phyloP scores from a whole-genome alignment of 352 stramenopile genomes.

The Globisporangium polare region DNA sequence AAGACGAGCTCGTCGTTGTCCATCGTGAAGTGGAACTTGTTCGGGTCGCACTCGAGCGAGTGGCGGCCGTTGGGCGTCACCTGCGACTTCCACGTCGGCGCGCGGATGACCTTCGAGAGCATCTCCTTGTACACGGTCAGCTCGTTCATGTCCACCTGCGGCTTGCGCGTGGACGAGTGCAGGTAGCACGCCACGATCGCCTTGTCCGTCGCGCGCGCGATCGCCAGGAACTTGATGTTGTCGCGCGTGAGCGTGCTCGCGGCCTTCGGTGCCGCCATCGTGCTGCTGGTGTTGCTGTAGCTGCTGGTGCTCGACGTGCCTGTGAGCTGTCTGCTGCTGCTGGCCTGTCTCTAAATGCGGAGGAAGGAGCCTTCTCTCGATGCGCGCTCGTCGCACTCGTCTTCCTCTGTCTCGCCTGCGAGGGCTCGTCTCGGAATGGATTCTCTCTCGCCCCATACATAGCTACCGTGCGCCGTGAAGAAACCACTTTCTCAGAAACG shows the following conservation, averaged over 20 bases:
- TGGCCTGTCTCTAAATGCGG: slow-evolving; percentile 5
- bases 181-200: slow-evolving; percentile 75
- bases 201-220: slow-evolving; percentile 79
- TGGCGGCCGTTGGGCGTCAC: slow-evolving; percentile 83
- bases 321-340: not conserved
- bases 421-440: not conserved
- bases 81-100: slow-evolving; percentile 83
- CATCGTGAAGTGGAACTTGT: slow-evolving; percentile 90
- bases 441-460: not conserved
- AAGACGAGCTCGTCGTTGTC: slow-evolving; percentile 87
- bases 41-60: slow-evolving; percentile 82
- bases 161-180: slow-evolving; percentile 46
- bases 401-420: not conserved
- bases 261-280: slow-evolving; percentile 17
- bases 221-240: slow-evolving; percentile 84
- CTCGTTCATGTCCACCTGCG: slow-evolving; percentile 52
- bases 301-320: slow-evolving; percentile 3
- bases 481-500: not conserved
- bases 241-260: slow-evolving; percentile 54
- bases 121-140: slow-evolving; percentile 72
- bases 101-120: slow-evolving; percentile 76
- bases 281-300: slow-evolving; percentile 10
- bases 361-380: not conserved
- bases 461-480: not conserved
- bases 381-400: not conserved